These are phyloP conservation scores for Ogataea parapolymorpha DNA, from an alignment of 805 yeast genomes.

Conservation along the genomic window DNA sequence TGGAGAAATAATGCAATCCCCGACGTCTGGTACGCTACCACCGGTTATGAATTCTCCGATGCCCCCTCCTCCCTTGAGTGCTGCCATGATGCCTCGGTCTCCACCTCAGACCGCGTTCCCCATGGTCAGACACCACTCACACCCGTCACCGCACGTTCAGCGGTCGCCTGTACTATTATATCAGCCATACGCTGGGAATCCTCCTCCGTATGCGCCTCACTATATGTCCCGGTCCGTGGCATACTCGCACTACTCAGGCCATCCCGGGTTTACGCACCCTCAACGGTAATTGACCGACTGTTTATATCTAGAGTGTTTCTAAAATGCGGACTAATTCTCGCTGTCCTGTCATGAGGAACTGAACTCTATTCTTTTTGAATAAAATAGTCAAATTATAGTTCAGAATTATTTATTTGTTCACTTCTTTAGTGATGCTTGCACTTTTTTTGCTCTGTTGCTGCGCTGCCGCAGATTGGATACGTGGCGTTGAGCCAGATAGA, in stretches of 20 bases:
- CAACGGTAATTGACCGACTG: neutral
- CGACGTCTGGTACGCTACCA: constrained; percentile 3
- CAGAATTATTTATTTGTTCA: neutral
- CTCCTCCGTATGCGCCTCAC: constrained; percentile 9
- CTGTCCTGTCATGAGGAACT: neutral
- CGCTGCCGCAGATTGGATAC: constrained; percentile 7
- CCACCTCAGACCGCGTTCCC: constrained; percentile 5
- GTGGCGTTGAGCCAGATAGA: constrained; percentile 39
- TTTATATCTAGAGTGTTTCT: neutral
- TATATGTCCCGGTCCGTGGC: constrained; percentile 4
- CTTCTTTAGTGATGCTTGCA: neutral
- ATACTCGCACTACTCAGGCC: constrained; percentile 4
- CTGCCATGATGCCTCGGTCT: constrained; percentile 6
- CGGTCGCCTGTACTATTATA: neutral
- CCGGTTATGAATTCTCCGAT: neutral
- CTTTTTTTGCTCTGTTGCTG: constrained; percentile 1
- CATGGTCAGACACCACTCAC: constrained; percentile 5
- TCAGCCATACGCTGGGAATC: constrained; percentile 4
- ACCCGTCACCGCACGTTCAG: constrained; percentile 4
- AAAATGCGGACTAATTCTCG: neutral
- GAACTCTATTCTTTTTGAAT: neutral
- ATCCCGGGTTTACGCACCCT: neutral
- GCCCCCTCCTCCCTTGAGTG: constrained; percentile 1
- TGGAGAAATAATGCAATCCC: constrained; percentile 10
- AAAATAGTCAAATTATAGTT: neutral